phyloP scores from a whole-genome alignment of 1,284 basidiomycete species.

The Naganishia cerealis region DNA sequence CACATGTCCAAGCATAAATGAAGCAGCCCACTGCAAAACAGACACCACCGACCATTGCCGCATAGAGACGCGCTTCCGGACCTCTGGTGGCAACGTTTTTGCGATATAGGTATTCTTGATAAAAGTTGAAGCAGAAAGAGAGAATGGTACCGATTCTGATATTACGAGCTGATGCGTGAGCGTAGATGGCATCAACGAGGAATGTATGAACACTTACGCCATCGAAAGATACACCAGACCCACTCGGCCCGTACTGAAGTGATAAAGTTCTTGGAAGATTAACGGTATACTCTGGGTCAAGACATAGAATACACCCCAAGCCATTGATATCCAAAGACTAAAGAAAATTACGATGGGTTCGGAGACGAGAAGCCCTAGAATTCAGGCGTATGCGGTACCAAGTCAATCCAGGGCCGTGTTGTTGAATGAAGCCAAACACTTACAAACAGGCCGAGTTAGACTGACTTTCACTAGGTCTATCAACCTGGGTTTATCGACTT shows the following conservation, averaged over 20 bases:
- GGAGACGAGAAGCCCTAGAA: constrained; percentile 64
- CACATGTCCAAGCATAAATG: constrained; percentile 51
- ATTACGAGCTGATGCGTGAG: constrained; percentile 7
- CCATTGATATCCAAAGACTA: constrained; percentile 72
- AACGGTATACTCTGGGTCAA: constrained; percentile 67
- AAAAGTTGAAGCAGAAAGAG: constrained; percentile 62
- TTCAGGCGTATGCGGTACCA: background rate
- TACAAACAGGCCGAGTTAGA: constrained; percentile 44
- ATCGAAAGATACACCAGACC: constrained; percentile 65
- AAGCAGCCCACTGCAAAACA: constrained; percentile 67
- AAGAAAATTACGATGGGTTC: constrained; percentile 75
- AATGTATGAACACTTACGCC: constrained; percentile 56
- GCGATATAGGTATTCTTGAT: constrained; percentile 69
- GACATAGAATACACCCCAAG: constrained; percentile 74
- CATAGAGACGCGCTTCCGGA: constrained; percentile 71
- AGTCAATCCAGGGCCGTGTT: background rate
- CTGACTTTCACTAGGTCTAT: constrained; percentile 42
- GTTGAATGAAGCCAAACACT: constrained; percentile 28
- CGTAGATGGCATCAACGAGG: background rate
- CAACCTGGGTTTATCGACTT: constrained; percentile 47
- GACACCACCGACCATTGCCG: constrained; percentile 65
- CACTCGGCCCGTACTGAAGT: constrained; percentile 65
- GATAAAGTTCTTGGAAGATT: constrained; percentile 64
- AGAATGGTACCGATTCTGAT: constrained; percentile 64
- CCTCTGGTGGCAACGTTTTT: constrained; percentile 61